Evolutionary conservation across 345 rosid species (phyloP).

Genomic region (Citrus glauca): DNA sequence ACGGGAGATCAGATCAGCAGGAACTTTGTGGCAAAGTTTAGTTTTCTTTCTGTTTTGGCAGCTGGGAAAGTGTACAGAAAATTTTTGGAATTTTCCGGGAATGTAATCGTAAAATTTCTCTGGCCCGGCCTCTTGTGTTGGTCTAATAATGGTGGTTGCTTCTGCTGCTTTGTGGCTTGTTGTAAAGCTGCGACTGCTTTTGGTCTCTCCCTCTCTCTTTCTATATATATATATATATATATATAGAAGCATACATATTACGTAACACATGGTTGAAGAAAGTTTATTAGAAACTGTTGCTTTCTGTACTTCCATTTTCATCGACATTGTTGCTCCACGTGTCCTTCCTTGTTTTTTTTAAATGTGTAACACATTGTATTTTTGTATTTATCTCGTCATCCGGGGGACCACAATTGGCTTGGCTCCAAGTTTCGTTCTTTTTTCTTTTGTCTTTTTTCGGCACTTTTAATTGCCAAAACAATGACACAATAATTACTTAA

Average conservation of each 20-base stretch:
- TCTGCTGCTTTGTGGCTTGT: not conserved
- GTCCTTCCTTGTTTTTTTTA: not conserved
- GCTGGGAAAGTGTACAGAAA: not conserved
- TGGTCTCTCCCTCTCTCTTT: not conserved
- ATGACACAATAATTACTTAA: too few relatives aligned
- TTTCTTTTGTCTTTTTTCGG: rapidly evolving
- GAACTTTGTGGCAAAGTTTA: too few relatives aligned
- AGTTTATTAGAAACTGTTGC: not conserved
- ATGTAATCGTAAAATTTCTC: not conserved
- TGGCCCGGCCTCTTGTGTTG: too few relatives aligned
- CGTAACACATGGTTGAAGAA: too few relatives aligned
- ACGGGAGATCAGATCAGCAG: not conserved
- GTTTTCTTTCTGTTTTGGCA: not conserved
- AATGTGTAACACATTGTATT: not conserved
- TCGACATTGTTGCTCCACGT: not conserved
- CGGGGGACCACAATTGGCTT: not conserved
- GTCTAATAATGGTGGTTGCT: not conserved
- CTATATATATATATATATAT: too few relatives aligned
- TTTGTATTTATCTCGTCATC: too few relatives aligned
- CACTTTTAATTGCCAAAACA: too few relatives aligned
- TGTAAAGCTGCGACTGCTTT: not conserved
- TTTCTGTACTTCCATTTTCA: not conserved
- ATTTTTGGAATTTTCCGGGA: not conserved
- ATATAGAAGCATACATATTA: too few relatives aligned
- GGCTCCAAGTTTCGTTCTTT: not conserved